Conservation (phyloP, 192 early-diverging fungal genomes). For the Spinellus fusiger region DNA sequence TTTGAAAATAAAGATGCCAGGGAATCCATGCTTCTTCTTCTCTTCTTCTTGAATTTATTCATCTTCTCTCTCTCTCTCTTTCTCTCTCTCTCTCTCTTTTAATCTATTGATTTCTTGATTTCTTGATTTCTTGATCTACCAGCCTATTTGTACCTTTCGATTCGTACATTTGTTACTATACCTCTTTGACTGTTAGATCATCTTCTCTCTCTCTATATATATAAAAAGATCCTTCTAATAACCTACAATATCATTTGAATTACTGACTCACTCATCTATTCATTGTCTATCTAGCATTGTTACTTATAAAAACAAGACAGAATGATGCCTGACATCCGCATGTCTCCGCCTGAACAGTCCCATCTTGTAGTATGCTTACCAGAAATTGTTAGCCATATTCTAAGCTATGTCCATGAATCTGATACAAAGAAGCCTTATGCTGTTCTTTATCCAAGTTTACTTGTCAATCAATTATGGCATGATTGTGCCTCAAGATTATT, state of each 20-base stretch:
- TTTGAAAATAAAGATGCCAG: too few relatives aligned
- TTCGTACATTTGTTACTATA: too few relatives aligned
- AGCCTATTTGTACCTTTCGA: too few relatives aligned
- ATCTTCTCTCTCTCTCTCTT: neutral
- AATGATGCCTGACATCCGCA: too few relatives aligned
- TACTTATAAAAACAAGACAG: neutral
- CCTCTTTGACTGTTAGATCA: neutral
- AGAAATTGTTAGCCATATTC: slow-evolving; percentile 40
- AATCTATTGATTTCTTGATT: neutral
- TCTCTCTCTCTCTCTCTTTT: neutral
- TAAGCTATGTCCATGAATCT: slow-evolving; percentile 31
- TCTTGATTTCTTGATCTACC: too few relatives aligned
- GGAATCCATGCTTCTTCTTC: neutral
- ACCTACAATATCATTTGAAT: too few relatives aligned
- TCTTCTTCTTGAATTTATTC: slow-evolving; percentile 3
- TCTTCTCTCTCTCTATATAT: neutral
- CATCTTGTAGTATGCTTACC: slow-evolving; percentile 30
- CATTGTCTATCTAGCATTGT: too few relatives aligned
- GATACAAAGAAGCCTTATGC: slow-evolving; percentile 8
- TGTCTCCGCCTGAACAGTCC: too few relatives aligned
- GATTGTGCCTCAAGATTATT: slow-evolving; percentile 25
- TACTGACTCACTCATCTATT: too few relatives aligned
- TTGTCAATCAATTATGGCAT: slow-evolving; percentile 30
- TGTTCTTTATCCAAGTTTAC: slow-evolving; percentile 14
- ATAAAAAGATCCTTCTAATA: too few relatives aligned